A percentile compares a stretch with the other conserved stretches of the same genome.
Evolutionary conservation across 2,329 filamentous ascomycete genomes (phyloP).

Genomic region (Aureobasidium sp.): DNA sequence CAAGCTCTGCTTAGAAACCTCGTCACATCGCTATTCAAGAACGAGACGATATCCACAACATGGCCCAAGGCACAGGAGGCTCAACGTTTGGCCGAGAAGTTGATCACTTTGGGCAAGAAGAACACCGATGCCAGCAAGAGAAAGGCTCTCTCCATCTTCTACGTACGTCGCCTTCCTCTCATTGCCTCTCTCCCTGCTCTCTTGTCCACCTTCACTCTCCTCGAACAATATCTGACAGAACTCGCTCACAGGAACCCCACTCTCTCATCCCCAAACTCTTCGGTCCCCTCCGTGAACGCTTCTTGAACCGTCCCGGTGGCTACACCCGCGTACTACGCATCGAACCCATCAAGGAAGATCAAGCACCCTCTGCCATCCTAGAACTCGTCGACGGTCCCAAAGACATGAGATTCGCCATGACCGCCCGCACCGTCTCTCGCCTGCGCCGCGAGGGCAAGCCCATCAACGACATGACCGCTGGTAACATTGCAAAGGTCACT

Average conservation of each 20-base stretch:
- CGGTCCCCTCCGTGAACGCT: constrained; percentile 69
- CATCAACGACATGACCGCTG: constrained; percentile 61
- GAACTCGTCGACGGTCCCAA: constrained; percentile 90
- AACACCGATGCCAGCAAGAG: constrained; percentile 47
- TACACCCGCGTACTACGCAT: constrained; percentile 93
- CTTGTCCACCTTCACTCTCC: background rate
- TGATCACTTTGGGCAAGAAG: too few relatives aligned
- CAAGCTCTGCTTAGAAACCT: constrained; percentile 91
- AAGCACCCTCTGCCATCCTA: constrained; percentile 81
- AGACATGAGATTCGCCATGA: constrained; percentile 92
- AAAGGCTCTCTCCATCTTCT: constrained; percentile 66
- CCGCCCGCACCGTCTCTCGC: constrained; percentile 71
- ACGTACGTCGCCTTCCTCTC: constrained; percentile 49
- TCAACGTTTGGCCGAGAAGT: too few relatives aligned
- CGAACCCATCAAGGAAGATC: constrained; percentile 79
- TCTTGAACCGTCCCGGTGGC: constrained; percentile 69
- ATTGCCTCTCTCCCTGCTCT: too few relatives aligned
- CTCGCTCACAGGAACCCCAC: constrained; percentile 51
- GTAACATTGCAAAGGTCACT: constrained; percentile 79
- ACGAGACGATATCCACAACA: constrained; percentile 85
- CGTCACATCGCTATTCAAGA: constrained; percentile 85
- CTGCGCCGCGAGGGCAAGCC: constrained; percentile 41
- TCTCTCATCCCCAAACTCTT: constrained; percentile 78
- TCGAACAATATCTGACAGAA: background rate
- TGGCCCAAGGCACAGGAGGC: too few relatives aligned